Evolutionary conservation across 345 rosid genomes (phyloP), one percentile per base, ranked within the genome.

Genomic region (Theobroma cacao): DNA sequence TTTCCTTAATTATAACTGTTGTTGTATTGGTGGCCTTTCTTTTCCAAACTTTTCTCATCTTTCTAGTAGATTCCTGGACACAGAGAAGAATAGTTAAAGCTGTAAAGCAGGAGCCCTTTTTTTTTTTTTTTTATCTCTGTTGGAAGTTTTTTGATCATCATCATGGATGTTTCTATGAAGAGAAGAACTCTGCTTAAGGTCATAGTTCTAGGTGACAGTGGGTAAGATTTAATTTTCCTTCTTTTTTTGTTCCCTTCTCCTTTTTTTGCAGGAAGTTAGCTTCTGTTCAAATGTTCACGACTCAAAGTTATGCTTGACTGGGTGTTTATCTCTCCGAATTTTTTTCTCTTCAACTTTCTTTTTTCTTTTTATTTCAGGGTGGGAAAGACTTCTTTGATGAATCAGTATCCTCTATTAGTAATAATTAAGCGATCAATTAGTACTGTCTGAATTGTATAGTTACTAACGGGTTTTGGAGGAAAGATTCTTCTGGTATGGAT

Each of bases 381-480:
- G 41, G 98, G 98, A 61, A 94, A 92, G 90, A 92, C 97, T 10
- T 94, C 97, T 31, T 77, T 92, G 90, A 88, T 91, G 98, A 92
- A 92, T 78, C 98, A 84, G 98, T 92, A 92, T 94, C 94, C 96
- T 75, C 59, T 31, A 20, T 53, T 53, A 53, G 12, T n/a, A n/a
- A 59, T 26, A n/a, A n/a, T n/a, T n/a, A 59, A 22, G 59, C 4
- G 55, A 50, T 50, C 55, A 18, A 3, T 48, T 43, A 47, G 17
- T 47, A 47, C 15, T 47, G 17, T 47, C 17, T 24, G 30, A 55
- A 20, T 3, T 50, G 7, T 17, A 50, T 50, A 5, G 55, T 50
- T 18, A 50, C 17, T 50, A 18, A 50, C n/a, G 8, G 59, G 59
- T 20, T 53, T 53, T 53, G 7, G 11, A 53, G 9, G 59, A 41